phyloP scores from a whole-genome alignment of 192 early-diverging fungal species.

The Kickxella alabastrina region DNA sequence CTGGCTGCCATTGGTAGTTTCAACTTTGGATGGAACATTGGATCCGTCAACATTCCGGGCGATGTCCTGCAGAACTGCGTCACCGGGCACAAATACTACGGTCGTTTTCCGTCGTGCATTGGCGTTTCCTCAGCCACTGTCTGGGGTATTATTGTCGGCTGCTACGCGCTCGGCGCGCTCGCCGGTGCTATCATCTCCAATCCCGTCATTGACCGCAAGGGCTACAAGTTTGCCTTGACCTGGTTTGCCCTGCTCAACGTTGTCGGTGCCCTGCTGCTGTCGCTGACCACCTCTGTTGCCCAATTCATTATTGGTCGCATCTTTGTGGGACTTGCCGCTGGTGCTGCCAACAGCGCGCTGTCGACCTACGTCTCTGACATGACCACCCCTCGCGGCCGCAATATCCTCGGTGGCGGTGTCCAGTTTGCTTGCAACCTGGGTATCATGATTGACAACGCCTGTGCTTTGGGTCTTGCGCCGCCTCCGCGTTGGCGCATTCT shows the following conservation, averaged over 20 bases:
- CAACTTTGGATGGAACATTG: constrained; percentile 57
- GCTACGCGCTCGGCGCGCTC: constrained; percentile 63
- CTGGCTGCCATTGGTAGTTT: constrained; percentile 52
- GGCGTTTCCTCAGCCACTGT: constrained; percentile 42
- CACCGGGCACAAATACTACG: constrained; percentile 44
- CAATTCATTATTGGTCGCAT: constrained; percentile 74
- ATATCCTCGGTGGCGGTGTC: constrained; percentile 66
- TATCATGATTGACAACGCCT: constrained; percentile 66
- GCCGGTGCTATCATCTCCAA: constrained; percentile 64
- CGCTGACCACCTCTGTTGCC: constrained; percentile 55
- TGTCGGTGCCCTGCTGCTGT: constrained; percentile 60
- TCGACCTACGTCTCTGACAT: constrained; percentile 79
- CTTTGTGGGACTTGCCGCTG: constrained; percentile 68
- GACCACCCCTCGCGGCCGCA: constrained; percentile 65
- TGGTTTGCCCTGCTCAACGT: constrained; percentile 68
- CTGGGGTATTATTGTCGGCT: constrained; percentile 59
- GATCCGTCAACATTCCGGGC: constrained; percentile 58
- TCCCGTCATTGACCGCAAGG: constrained; percentile 56
- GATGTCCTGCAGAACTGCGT: constrained; percentile 56
- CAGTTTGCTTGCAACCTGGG: constrained; percentile 78
- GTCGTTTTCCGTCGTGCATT: constrained; percentile 46
- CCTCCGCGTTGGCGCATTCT: constrained; percentile 70
- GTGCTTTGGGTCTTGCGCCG: constrained; percentile 58
- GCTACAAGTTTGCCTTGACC: constrained; percentile 64
- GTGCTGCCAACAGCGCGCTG: constrained; percentile 57